Evolutionary conservation across 805 yeast species (phyloP).

Genomic region (Saccharomycopsis sp.): DNA sequence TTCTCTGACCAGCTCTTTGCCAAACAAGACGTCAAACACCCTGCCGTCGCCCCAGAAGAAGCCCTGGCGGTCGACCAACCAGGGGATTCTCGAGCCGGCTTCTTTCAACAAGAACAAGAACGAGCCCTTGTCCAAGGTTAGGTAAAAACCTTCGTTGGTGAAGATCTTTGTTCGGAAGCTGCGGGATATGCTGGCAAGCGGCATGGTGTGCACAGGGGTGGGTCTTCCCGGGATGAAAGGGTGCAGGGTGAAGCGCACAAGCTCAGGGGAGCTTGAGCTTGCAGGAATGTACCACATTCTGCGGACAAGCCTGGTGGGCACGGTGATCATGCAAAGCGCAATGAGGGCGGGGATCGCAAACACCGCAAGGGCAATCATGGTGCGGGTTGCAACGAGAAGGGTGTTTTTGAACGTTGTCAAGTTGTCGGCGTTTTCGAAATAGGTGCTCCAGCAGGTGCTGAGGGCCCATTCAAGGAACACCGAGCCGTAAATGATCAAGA

Average conservation of each 20-base stretch:
- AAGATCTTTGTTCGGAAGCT: conserved; percentile 60
- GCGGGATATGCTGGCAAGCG: conserved; percentile 45
- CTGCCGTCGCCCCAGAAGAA: conserved; percentile 93
- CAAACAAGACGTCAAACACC: conserved; percentile 72
- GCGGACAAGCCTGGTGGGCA: conserved; percentile 66
- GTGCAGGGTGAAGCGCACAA: conserved; percentile 60
- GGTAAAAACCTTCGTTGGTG: conserved; percentile 85
- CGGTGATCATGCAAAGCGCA: conserved; percentile 34
- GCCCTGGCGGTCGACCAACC: conserved; percentile 78
- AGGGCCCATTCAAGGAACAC: conserved; percentile 49
- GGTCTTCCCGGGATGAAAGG: conserved; percentile 69
- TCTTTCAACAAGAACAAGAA: conserved; percentile 70
- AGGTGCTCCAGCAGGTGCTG: conserved; percentile 42
- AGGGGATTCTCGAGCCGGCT: conserved; percentile 43
- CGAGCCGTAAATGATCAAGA: conserved; percentile 60
- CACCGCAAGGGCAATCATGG: conserved; percentile 30
- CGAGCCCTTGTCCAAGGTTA: conserved; percentile 65
- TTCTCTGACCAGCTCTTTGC: conserved; percentile 65
- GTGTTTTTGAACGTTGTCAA: conserved; percentile 32
- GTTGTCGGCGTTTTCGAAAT: conserved; percentile 42
- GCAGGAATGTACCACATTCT: conserved; percentile 67
- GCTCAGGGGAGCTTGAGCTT: conserved; percentile 30
- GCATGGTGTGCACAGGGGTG: conserved; percentile 64
- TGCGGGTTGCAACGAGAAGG: conserved; percentile 29
- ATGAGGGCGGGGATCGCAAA: conserved; percentile 36